Base-by-base conservation (phyloP, 345 rosid species). In the Schrenkiella parvula region DNA sequence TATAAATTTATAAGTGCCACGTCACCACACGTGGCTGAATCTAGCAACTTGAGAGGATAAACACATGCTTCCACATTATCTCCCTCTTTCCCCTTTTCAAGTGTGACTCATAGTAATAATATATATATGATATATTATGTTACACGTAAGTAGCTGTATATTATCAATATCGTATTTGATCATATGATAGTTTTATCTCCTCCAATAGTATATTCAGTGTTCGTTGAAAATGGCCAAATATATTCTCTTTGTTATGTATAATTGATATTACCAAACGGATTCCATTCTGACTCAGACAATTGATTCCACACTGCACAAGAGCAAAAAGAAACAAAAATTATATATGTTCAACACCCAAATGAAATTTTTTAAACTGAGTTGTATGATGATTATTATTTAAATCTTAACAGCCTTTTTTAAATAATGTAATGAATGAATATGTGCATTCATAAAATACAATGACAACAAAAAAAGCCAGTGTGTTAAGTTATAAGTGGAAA, bases 1-100 rank as follows among this genome's bases (percentile, higher is more conserved):
- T 64, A 63, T 54, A 34, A 28, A 29, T 55, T 44, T 35, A 10
- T 8, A 19, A 70, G 32, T 29, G 69, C 73, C 78, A 68, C 64
- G 41, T 75, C 79, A 42, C 22, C 48, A 75, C 64, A 75, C 79
- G 79, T 75, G 69, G 79, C 69, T 61, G 69, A 75, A 68, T 75
- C 57, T 75, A 75, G 51, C 79, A 68, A 42, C 57, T 68, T 75
- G 79, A 68, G 74, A 64, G 52, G 67, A 57, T 76, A 47, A 73
- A 62, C 74, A 75, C 74, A 60, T 71, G 67, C 76, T 56, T 70
- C 66, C 68, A 57, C 76, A 51, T 31, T 35, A 64, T 65, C 53
- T 5, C 18, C 25, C 14, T 66, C 61, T 50, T 66, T 59, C 31
- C 13, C 8, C 63, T 59, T 39, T 50, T 17, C n/a, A n/a, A n/a